phyloP scores from a whole-genome alignment of 805 yeast genomes.

The Clavispora fructus region DNA sequence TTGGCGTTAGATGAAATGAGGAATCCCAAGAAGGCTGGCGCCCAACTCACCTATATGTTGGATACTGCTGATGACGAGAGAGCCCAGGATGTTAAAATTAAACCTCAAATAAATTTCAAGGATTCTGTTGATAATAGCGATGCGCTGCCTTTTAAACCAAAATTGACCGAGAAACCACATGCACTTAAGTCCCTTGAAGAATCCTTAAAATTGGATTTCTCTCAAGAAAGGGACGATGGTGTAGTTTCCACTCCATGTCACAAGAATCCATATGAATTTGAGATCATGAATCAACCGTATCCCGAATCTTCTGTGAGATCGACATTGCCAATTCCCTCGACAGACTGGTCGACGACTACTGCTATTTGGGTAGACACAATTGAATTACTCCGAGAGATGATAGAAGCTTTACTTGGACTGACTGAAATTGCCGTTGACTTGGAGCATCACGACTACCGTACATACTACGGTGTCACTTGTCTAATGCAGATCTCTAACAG shows the following conservation, averaged over 20 bases:
- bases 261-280: slow-evolving; percentile 75
- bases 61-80: slow-evolving; percentile 7
- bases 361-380: slow-evolving; percentile 70
- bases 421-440: slow-evolving; percentile 85
- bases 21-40: slow-evolving; percentile 17
- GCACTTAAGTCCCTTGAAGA: slow-evolving; percentile 55
- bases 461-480: slow-evolving; percentile 87
- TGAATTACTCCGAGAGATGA: slow-evolving; percentile 48
- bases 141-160: slow-evolving; percentile 70
- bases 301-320: slow-evolving; percentile 48
- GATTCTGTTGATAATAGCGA: slow-evolving; percentile 64
- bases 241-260: slow-evolving; percentile 48
- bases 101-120: slow-evolving; percentile 67
- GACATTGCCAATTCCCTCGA: slow-evolving; percentile 43
- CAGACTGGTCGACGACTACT: slow-evolving; percentile 59
- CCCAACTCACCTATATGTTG: background rate
- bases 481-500: slow-evolving; percentile 88
- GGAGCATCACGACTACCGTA: slow-evolving; percentile 90
- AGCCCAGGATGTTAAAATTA: slow-evolving; percentile 33
- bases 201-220: slow-evolving; percentile 24
- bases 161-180: slow-evolving; percentile 67
- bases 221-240: slow-evolving; percentile 27
- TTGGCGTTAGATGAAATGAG: slow-evolving; percentile 50
- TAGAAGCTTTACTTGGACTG: slow-evolving; percentile 44
- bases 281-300: slow-evolving; percentile 66